A percentile compares a stretch with the other conserved stretches of the same genome.
phyloP scores from a whole-genome alignment of 345 rosid species.

The Sonneratia caseolaris region DNA sequence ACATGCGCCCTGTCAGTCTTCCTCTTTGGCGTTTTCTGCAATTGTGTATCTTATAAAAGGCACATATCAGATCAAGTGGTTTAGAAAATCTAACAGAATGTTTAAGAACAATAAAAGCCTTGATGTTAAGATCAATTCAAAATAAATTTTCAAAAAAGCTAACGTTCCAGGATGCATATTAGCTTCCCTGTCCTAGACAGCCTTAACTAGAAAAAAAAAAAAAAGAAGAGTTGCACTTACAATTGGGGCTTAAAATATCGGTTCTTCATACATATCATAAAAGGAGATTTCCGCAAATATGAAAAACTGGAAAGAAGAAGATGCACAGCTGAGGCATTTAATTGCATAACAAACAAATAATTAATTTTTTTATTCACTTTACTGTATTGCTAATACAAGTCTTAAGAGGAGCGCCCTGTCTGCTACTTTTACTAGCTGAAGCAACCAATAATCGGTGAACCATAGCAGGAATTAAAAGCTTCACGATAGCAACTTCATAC shows the following conservation, averaged over 20 bases:
- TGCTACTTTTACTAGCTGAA: conserved; percentile 2
- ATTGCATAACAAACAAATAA: neutral
- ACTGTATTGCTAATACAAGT: neutral
- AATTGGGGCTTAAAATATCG: neutral
- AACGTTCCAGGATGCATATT: neutral
- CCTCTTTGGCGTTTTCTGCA: conserved; percentile 96
- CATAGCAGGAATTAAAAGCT: neutral
- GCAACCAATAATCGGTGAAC: neutral
- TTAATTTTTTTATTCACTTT: neutral
- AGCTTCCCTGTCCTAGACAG: neutral
- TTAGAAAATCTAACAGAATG: neutral
- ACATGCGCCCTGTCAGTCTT: conserved; percentile 88
- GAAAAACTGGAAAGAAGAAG: neutral
- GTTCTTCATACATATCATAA: too few species aligned
- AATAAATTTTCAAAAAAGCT: neutral
- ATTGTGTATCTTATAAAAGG: conserved; percentile 72
- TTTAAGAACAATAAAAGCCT: neutral
- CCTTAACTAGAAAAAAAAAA: neutral
- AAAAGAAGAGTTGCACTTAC: neutral
- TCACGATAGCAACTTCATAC: neutral
- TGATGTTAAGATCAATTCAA: neutral
- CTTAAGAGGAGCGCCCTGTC: neutral
- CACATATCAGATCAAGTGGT: conserved; percentile 24
- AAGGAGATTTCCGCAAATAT: too few species aligned
- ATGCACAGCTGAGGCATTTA: neutral